Base-by-base conservation (phyloP, 331 rosid species). In the Erythrophleum ivorense region DNA sequence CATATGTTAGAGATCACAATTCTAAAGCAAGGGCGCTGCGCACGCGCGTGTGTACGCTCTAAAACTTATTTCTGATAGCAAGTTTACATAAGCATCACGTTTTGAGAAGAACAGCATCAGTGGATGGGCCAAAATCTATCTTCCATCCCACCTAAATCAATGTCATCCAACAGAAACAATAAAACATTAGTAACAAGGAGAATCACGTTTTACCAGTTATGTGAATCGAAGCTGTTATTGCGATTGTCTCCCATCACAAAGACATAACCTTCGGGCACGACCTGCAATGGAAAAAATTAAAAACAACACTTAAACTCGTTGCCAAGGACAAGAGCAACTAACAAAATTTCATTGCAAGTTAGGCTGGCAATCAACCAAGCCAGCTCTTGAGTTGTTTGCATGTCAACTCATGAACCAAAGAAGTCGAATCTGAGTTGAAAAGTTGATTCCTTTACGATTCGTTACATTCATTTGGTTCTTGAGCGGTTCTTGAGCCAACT, bases 181-280 rank as follows among this genome's bases (percentile, higher is more conserved):
- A 53, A 59, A 50, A 82, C 74, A 59, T 70, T 65, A 84, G 86
- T 53, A 34, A 70, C 0, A 66, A 68, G 78, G 63, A 67, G 87
- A 36, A 16, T 54, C 71, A 43, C 55, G 43, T 78, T n/a, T 85
- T 92, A 96, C 99, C 99, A 93, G 91, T 88, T 85, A 78, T 93
- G 98, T 49, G 99, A 96, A 79, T 96, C 99, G 75, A 91, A 94
- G 86, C 99, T 96, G 72, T 91, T 89, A 76, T 96, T 96, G 59
- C 99, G 94, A 73, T 96, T 96, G 86, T 96, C 99, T 79, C 99
- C 99, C 97, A 96, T 74, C 41, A 96, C 99, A 82, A 91, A 96
- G 75, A 96, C 99, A 80, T 88, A 92, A 41, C 91, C 99, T 84
- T 93, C 90, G 0, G 99, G 99, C 79, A 96, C 94, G 80, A 90